Base-by-base conservation (phyloP, 352 stramenopile genomes). In the Pythium periplocum region DNA sequence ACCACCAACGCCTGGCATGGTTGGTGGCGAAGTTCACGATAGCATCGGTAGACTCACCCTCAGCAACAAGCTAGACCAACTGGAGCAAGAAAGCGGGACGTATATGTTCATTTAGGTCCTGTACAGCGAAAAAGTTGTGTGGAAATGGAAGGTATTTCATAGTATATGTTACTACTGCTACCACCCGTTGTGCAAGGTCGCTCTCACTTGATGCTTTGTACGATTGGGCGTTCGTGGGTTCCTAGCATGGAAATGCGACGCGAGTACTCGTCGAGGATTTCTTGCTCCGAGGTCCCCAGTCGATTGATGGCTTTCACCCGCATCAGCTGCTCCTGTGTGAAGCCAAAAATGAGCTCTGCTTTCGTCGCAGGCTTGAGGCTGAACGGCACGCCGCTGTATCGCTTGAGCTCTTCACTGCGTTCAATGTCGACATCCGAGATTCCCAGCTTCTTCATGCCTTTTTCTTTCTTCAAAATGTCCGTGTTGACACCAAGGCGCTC, bases 31-130 rank as follows among this genome's bases (percentile, higher is more conserved):
- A 7, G 38, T 66, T 2, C 37, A 43, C 17, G 36, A 57, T 2
- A 54, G 52, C 11, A 69, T 67, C 42, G n/a, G 35, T 30, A 47
- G 54, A 26, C 48, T 64, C 35, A 47, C 75, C 12, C 76, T 90
- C 36, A 76, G 73, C 48, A 88, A 72, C 66, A 86, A 85, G 49
- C 70, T 90, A 5, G 80, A 90, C 57, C 75, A 87, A 45, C 62
- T 90, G 47, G 80, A 90, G 46, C 83, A 87, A 53, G 75, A 88
- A 45, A 83, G 73, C 55, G 51, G 62, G 40, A 26, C 17, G 17
- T 26, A 26, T 26, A 26, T 26, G 17, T 26, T 26, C 17, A 26
- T 26, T 26, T 26, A 26, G 17, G 17, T 26, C 17, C 17, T 26
- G 17, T 26, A 26, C 17, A 26, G 17, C 17, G 17, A 26, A 0